Conservation (phyloP, 805 yeast genomes). For the Candida schatavii region DNA sequence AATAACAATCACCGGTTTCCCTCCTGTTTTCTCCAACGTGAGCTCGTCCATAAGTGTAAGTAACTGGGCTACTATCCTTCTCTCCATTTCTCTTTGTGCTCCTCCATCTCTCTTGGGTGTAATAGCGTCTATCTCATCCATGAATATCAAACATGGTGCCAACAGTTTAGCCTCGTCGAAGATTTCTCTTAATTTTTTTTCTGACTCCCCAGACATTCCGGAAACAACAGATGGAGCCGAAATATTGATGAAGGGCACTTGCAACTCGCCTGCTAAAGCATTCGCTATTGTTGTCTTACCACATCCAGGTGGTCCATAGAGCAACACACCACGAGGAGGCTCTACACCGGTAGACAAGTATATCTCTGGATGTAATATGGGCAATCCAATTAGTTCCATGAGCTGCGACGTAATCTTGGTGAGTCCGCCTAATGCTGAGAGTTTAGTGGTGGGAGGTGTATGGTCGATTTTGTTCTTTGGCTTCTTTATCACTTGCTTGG, state of each 20-base stretch:
- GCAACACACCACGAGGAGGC: constrained; percentile 88
- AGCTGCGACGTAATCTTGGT: constrained; percentile 80
- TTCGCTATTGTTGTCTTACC: constrained; percentile 97
- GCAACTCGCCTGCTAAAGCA: constrained; percentile 91
- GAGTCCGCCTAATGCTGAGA: constrained; percentile 85
- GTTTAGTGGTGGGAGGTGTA: constrained; percentile 64
- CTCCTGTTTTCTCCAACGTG: constrained; percentile 81
- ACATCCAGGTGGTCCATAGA: constrained; percentile 99
- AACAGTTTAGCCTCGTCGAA: constrained; percentile 87
- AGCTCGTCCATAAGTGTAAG: constrained; percentile 93
- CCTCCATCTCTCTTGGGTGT: constrained; percentile 95
- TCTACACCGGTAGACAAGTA: constrained; percentile 85
- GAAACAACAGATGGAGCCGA: constrained; percentile 96
- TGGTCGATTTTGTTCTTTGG: constrained; percentile 50
- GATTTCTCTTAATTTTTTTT: constrained; percentile 86
- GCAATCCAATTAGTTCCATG: constrained; percentile 88
- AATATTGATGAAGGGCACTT: constrained; percentile 86
- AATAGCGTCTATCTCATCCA: constrained; percentile 97
- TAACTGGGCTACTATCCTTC: constrained; percentile 93
- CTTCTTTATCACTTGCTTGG: constrained; percentile 27
- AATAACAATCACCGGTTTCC: constrained; percentile 88
- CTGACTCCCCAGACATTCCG: constrained; percentile 99
- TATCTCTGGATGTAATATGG: constrained; percentile 91
- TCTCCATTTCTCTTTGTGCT: constrained; percentile 97
- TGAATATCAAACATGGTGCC: constrained; percentile 91